Conservation (phyloP, 441 rosid genomes). For the Gossypium aridum region DNA sequence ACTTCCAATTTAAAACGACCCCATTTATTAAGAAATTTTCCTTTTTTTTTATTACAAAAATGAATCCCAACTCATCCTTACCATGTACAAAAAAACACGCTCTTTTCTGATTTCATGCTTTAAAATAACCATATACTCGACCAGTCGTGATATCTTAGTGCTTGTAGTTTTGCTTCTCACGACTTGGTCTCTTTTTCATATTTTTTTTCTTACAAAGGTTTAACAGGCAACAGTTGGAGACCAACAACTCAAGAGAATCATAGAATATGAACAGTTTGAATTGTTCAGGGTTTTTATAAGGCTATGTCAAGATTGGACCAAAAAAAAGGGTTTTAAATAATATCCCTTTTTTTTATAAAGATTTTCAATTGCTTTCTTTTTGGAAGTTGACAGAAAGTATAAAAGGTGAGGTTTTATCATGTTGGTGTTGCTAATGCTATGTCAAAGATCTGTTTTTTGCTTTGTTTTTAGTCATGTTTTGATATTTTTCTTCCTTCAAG, state of each 20-base stretch:
- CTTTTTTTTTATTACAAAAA: neutral
- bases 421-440: neutral
- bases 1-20: neutral
- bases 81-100: neutral
- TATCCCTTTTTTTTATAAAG: neutral
- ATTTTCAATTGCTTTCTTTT: neutral
- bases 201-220: neutral
- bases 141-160: neutral
- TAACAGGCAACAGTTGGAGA: neutral
- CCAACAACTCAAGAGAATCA: neutral
- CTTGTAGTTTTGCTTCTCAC: neutral
- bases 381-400: neutral
- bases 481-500: conserved; percentile 17
- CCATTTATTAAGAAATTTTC: no score
- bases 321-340: no score
- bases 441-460: neutral
- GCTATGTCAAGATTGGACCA: neutral
- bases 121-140: neutral
- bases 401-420: conserved; percentile 14
- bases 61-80: neutral
- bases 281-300: neutral
- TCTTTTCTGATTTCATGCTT: neutral
- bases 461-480: conserved; percentile 15
- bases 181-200: neutral
- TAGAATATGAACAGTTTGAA: neutral